Percentiles rank a stretch among this genome's conserved stretches.
These are phyloP conservation scores for Botrytis fragariae DNA, from an alignment of 2,329 filamentous ascomycete species.

Conservation along the genomic window DNA sequence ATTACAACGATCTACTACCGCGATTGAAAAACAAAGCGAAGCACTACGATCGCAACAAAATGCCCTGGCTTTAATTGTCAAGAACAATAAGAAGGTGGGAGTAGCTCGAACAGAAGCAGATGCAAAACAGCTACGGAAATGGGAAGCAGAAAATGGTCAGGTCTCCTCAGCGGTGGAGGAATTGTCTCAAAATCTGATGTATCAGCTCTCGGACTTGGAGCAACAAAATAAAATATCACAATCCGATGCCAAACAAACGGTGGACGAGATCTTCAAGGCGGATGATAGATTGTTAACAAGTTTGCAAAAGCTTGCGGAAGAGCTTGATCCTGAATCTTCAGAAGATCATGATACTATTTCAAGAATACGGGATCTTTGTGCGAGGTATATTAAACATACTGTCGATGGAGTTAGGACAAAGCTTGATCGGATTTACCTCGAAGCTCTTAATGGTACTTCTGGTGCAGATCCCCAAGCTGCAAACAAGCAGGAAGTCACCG, in stretches of 20 bases:
- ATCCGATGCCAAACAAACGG: slow-evolving; percentile 47
- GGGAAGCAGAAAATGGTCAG: slow-evolving; percentile 43
- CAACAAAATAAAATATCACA: slow-evolving; percentile 49
- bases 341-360: slow-evolving; percentile 54
- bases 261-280: slow-evolving; percentile 52
- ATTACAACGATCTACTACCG: slow-evolving; percentile 61
- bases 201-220: slow-evolving; percentile 49
- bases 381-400: slow-evolving; percentile 55
- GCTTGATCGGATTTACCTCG: slow-evolving; percentile 55
- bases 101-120: slow-evolving; percentile 42
- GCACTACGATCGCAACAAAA: slow-evolving; percentile 60
- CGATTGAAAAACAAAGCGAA: slow-evolving; percentile 63
- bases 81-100: slow-evolving; percentile 42
- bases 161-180: slow-evolving; percentile 48
- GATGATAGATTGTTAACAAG: slow-evolving; percentile 65
- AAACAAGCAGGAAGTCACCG: slow-evolving; percentile 44
- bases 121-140: slow-evolving; percentile 43
- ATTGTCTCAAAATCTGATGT: slow-evolving; percentile 47
- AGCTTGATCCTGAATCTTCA: slow-evolving; percentile 53
- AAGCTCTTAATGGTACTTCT: slow-evolving; percentile 42
- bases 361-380: slow-evolving; percentile 58
- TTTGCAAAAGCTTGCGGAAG: slow-evolving; percentile 63
- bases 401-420: slow-evolving; percentile 54
- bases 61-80: slow-evolving; percentile 54
- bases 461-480: slow-evolving; percentile 17